Conservation (phyloP, 495 filamentous ascomycete genomes). For the Halenospora varia region DNA sequence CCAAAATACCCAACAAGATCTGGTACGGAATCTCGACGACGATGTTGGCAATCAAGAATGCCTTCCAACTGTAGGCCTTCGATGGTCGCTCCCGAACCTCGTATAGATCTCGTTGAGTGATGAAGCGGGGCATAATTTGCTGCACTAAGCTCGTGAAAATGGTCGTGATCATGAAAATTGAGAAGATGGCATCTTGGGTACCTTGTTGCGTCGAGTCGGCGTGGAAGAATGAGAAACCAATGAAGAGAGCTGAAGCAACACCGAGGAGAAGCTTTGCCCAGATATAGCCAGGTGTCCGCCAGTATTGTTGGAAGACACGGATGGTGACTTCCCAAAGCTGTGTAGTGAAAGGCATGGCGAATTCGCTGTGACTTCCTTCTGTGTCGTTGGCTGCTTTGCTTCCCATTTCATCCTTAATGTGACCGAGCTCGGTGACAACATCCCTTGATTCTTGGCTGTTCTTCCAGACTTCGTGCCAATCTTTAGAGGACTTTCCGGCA, state of each 20-base stretch:
- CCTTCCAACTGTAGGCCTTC: slow-evolving; percentile 69
- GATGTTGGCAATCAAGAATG: slow-evolving; percentile 65
- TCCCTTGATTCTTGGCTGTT: slow-evolving; percentile 60
- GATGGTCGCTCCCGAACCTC: slow-evolving; percentile 64
- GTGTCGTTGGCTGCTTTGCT: slow-evolving; percentile 26
- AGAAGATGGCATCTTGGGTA: slow-evolving; percentile 59
- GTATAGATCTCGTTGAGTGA: slow-evolving; percentile 62
- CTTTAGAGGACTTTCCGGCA: slow-evolving; percentile 37
- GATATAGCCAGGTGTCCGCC: slow-evolving; percentile 56
- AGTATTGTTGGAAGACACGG: slow-evolving; percentile 55
- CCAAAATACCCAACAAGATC: slow-evolving; percentile 53
- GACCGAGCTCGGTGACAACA: slow-evolving; percentile 64
- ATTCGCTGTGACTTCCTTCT: slow-evolving; percentile 25
- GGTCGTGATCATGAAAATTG: slow-evolving; percentile 57
- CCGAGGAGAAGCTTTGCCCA: slow-evolving; percentile 57
- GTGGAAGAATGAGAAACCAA: slow-evolving; percentile 64
- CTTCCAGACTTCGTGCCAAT: slow-evolving; percentile 81
- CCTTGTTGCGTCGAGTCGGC: slow-evolving; percentile 59
- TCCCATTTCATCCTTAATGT: slow-evolving; percentile 54
- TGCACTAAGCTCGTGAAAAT: slow-evolving; percentile 35
- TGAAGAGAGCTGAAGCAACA: slow-evolving; percentile 60
- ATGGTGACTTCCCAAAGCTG: slow-evolving; percentile 47
- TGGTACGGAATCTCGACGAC: slow-evolving; percentile 72
- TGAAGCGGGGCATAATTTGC: slow-evolving; percentile 59
- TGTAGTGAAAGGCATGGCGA: slow-evolving; percentile 51